These are phyloP conservation scores for Waitea zeae DNA, from an alignment of 1,284 basidiomycete genomes.

Conservation along the genomic window DNA sequence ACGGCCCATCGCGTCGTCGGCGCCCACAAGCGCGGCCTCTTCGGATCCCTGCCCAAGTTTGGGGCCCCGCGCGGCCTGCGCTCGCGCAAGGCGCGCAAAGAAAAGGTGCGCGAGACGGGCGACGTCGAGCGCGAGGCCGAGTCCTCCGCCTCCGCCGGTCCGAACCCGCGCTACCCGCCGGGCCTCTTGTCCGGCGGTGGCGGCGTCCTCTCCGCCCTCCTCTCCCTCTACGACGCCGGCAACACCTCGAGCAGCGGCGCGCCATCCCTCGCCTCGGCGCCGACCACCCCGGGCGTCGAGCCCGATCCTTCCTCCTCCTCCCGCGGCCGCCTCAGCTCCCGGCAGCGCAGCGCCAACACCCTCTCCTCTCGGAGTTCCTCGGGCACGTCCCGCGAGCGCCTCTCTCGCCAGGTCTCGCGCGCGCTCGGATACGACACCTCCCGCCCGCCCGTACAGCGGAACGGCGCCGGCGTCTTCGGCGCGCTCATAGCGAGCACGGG, in stretches of 20 bases:
- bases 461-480: constrained; percentile 53
- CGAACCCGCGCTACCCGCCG: constrained; percentile 7
- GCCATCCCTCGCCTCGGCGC: too few relatives aligned
- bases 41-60: not conserved
- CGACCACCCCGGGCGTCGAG: constrained; percentile 12
- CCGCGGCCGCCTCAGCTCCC: constrained; percentile 1
- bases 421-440: constrained; percentile 7
- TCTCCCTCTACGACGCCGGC: constrained; percentile 31
- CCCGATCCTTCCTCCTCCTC: constrained; percentile 3
- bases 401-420: not conserved
- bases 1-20: not conserved
- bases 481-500: constrained; percentile 59
- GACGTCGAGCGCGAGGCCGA: constrained; percentile 9
- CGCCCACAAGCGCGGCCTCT: constrained; percentile 1
- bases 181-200: too few relatives aligned
- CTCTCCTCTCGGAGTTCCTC: not conserved
- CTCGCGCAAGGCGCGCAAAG: not conserved
- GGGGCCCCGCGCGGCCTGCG: not conserved
- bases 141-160: constrained; percentile 8
- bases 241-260: too few relatives aligned
- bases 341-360: not conserved
- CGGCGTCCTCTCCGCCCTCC: constrained; percentile 33
- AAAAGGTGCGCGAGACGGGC: constrained; percentile 1
- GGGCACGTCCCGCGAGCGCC: not conserved
- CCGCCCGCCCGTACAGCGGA: constrained; percentile 30